Base-by-base conservation (phyloP, 129 eudicot genomes). In the Arctium minus region DNA sequence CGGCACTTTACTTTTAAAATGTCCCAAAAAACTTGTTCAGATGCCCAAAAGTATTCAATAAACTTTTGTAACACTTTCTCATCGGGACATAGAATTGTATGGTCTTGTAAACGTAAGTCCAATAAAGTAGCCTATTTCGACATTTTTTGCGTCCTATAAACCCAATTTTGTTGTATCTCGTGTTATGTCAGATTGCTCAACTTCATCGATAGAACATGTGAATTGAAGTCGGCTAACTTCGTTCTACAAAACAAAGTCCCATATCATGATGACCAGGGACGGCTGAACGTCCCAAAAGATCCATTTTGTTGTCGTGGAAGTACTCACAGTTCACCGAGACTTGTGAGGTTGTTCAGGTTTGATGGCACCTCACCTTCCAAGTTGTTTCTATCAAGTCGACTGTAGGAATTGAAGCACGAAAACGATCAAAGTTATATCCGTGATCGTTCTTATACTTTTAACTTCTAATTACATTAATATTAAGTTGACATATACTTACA, bases 341-440 rank as follows among this genome's bases (percentile, higher is more conserved):
- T 89, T 17, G 93, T 84, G 80, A 96, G 99, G 79, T 90, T 85
- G 91, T 93, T 91, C 84, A 96, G 85, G 71, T 78, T 87, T 33
- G 83, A 6, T 72, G 99, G 99, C 31, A 93, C 90, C 27, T 17
- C 74, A 15, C 91, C 93, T 31, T 74, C 74, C 85, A 96, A 76
- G 46, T 71, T 67, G 80, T 93, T 96, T 74, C 99, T 89, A 84
- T 96, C 99, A 11, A 96, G 95, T 75, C 99, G 97, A 50, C 99
- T 96, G 90, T 84, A 70, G 86, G 29, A 74, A 83, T 78, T 36
- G 29, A 83, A 77, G 69, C 65, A 70, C 1, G 50, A 6, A 32
- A 15, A 39, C 22, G 75, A 69, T 50, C 2, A 76, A 48, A 76
- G 42, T 76, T 76, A 69, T 18, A 65, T 32, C n/a, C 0, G 7